A percentile compares a stretch with the other conserved stretches of the same genome.
These are phyloP conservation scores for Aureobasidium sp. DNA, from an alignment of 2,329 filamentous ascomycete species.

Conservation along the genomic window DNA sequence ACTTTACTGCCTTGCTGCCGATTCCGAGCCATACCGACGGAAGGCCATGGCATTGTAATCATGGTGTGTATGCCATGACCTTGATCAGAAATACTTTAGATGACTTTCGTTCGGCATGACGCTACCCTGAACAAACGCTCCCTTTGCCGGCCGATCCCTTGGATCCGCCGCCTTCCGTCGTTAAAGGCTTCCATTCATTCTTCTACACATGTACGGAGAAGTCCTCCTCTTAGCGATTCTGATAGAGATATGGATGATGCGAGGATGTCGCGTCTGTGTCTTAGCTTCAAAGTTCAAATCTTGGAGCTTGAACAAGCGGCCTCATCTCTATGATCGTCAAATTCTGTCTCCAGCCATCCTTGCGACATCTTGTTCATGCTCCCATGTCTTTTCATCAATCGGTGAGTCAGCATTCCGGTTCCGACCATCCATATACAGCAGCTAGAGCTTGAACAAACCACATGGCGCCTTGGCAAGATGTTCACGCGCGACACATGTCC, in stretches of 20 bases:
- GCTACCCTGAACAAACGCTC: not conserved
- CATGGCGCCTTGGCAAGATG: conserved; percentile 7
- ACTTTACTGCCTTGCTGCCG: not conserved
- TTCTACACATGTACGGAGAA: not conserved
- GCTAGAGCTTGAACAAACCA: not conserved
- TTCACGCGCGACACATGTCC: conserved; percentile 1
- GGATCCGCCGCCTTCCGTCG: conserved; percentile 1
- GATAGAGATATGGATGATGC: not conserved
- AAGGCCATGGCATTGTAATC: not conserved
- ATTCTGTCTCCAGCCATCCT: not conserved
- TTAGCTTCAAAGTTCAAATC: not conserved
- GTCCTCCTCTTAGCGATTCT: not conserved
- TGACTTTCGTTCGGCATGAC: not conserved
- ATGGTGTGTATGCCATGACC: not conserved
- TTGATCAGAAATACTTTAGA: not conserved
- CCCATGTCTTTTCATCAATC: not conserved
- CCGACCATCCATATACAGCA: not conserved
- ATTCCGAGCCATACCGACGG: conserved; percentile 8
- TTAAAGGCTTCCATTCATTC: not conserved
- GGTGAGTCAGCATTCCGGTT: not conserved
- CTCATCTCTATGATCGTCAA: not conserved
- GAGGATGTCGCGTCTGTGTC: not conserved
- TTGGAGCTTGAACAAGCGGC: not conserved
- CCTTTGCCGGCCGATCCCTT: conserved; percentile 3
- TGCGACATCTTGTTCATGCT: not conserved